Evolutionary conservation across 371 early-diverging fungal genomes (phyloP).

Genomic region (Rhizopus arrhizus): DNA sequence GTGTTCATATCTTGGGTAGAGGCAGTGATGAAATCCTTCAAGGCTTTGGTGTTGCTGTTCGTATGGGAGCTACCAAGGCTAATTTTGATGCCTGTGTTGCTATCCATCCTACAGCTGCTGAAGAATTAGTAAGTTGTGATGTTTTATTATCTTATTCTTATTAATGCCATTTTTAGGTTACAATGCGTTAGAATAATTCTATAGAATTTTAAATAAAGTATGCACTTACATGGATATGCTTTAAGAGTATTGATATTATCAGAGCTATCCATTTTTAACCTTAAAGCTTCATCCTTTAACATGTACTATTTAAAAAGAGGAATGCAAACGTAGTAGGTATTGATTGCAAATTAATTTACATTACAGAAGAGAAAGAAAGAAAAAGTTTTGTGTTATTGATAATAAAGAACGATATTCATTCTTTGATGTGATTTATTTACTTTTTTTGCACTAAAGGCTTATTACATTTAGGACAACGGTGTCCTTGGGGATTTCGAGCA

Average conservation of each 20-base stretch:
- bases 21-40: conserved; percentile 96
- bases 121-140: conserved; percentile 70
- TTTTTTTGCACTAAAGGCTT: conserved; percentile 3
- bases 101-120: conserved; percentile 98
- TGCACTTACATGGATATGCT: too few relatives aligned
- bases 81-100: conserved; percentile 96
- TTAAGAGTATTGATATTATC: too few relatives aligned
- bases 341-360: too few relatives aligned
- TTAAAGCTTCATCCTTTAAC: too few relatives aligned
- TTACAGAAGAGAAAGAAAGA: too few relatives aligned
- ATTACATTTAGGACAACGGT: conserved; percentile 20
- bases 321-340: too few relatives aligned
- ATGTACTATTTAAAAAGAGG: too few relatives aligned
- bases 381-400: too few relatives aligned
- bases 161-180: too few relatives aligned
- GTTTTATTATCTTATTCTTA: background rate
- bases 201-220: too few relatives aligned
- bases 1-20: conserved; percentile 92
- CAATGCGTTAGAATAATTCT: too few relatives aligned
- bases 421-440: background rate
- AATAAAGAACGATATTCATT: background rate
- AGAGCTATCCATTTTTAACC: too few relatives aligned
- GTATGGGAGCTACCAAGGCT: conserved; percentile 94
- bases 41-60: conserved; percentile 83
- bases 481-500: conserved; percentile 13